Base-by-base conservation (phyloP, 129 eudicot genomes). In the Rutidosis leptorrhynchoides region DNA sequence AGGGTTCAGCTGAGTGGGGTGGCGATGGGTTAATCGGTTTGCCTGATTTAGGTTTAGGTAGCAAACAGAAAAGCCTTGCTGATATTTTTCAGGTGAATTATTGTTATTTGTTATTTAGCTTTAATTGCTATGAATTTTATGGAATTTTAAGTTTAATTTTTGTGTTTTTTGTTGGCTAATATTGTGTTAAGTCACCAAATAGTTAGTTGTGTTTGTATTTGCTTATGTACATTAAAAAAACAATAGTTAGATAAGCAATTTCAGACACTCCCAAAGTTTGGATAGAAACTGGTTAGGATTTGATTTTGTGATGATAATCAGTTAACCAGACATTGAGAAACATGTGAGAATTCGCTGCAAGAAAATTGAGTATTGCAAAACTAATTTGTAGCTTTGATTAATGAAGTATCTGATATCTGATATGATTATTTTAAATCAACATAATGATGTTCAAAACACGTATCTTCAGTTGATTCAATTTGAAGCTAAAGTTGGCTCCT, bases 31-130 rank as follows among this genome's bases (percentile, higher is more conserved):
- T 94, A 51, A 90, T 90, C 29, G 99, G 99, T 7, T 77, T 89
- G 79, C 89, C 96, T 25, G 95, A 95, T 37, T 74, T 93, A 72
- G 99, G 99, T 14, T 68, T 94, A 40, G 95, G 99, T 68, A 77
- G 83, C 73, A 94, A 94, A 73, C 93, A 94, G 77, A 94, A 89
- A 79, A 94, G 99, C 72, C 77, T 89, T 52, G 99, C 95, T 6
- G 99, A 94, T 77, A 89, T 94, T 35, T 89, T 94, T 77, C 99
- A 94, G 97, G 99, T 89, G 63, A 58, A 28, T 24, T 51, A 16
- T 28, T 48, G 10, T 15, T n/a, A n/a, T n/a, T n/a, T n/a, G n/a
- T 12, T 14, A 16, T 45, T 58, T 42, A 9, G 6, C 6, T 66
- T 74, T 49, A 8, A 15, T 32, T 74, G 27, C 33, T 49, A 6